Evolutionary conservation across 345 rosid genomes (phyloP).

Genomic region (Eucalyptus cloeziana): DNA sequence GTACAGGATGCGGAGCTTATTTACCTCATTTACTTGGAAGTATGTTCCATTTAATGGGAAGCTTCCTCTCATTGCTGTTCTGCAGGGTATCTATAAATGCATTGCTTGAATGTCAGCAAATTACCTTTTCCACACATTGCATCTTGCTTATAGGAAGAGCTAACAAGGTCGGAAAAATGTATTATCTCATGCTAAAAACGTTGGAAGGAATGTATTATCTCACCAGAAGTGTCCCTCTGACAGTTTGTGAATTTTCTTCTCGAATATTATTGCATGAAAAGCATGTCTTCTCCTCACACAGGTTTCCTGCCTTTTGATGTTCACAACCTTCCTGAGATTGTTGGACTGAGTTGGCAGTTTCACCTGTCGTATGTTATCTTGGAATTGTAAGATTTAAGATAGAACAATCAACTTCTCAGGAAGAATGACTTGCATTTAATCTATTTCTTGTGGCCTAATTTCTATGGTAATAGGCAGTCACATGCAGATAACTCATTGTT

Average conservation of each 20-base stretch:
- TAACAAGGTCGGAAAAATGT: not conserved
- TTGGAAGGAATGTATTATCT: conserved; percentile 4
- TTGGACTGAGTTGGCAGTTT: conserved; percentile 65
- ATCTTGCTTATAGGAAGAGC: not conserved
- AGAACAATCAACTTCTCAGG: not conserved
- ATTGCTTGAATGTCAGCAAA: conserved; percentile 2
- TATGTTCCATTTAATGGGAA: conserved; percentile 92
- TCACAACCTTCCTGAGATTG: conserved; percentile 44
- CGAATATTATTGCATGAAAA: conserved; percentile 58
- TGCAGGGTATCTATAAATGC: conserved; percentile 68
- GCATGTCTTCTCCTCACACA: conserved; percentile 63
- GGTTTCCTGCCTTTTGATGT: conserved; percentile 28
- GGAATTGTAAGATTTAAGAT: not conserved
- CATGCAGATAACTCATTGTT: not conserved
- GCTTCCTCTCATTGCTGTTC: conserved; percentile 95
- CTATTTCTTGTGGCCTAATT: not conserved
- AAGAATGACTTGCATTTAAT: not conserved
- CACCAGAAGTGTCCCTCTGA: conserved; percentile 87
- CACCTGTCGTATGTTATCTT: conserved; percentile 28
- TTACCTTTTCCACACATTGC: not conserved
- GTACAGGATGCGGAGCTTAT: not conserved
- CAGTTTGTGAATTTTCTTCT: conserved; percentile 62
- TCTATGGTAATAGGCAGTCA: not conserved
- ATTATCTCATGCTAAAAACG: not conserved
- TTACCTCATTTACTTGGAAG: conserved; percentile 92